Base-by-base conservation (phyloP, 768 basidiomycete species). In the Rhodotorula kratochvilovae region DNA sequence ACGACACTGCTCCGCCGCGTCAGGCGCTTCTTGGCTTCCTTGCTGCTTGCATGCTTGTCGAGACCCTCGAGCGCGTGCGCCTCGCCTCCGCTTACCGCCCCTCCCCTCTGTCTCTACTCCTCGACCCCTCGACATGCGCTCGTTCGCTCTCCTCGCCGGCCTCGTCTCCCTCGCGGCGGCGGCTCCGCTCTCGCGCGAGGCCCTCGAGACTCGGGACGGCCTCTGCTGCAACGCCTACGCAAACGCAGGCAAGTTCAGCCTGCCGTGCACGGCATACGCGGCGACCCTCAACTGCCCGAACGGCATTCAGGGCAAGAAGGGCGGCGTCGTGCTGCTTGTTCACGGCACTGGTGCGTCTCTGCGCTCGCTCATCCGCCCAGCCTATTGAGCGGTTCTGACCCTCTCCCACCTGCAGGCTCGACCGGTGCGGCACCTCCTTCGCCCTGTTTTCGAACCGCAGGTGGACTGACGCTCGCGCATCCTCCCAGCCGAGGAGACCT, bases 321-420 rank as follows among this genome's bases (percentile, higher is more conserved):
- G 76, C n/a, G 79, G 78, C 21, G 63, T 76, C 50, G 79, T 80
- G 5, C 73, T 80, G 23, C 74, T 79, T 8, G 78, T 80, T 4
- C 78, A 80, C 65, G 79, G 79, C 1, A 80, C 79, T 16, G n/a
- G n/a, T 33, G 3, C 78, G 75, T 12, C 56, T 53, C 35, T 31
- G n/a, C n/a, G 43, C 3, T 31, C 48, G 58, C 51, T 21, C 36
- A 15, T 12, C 19, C 17, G 33, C 58, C 33, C 51, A 3, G 33
- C 25, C 27, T 31, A n/a, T n/a, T n/a, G n/a, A n/a, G n/a, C n/a
- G n/a, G n/a, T n/a, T n/a, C n/a, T n/a, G n/a, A n/a, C n/a, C n/a
- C n/a, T n/a, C n/a, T n/a, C n/a, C n/a, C n/a, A n/a, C n/a, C n/a
- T n/a, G n/a, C n/a, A n/a, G n/a, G n/a, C n/a, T n/a, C n/a, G n/a